Conservation (phyloP, 2,329 filamentous ascomycete species). For the Bipolaris gigantea region DNA sequence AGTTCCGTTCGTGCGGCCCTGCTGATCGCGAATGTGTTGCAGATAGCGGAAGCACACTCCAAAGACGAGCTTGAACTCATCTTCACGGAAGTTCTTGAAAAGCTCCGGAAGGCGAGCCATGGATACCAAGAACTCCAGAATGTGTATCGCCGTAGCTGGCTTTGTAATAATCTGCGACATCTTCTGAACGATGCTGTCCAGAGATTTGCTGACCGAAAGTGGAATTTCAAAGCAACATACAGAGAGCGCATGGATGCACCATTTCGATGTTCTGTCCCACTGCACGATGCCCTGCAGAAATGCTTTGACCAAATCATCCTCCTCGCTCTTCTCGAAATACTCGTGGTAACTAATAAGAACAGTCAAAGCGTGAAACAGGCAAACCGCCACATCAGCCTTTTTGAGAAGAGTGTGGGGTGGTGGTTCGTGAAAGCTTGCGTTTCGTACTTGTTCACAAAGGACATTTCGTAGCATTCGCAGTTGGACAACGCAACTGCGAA, state of each 20-base stretch:
- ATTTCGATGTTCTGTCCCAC: conserved; percentile 84
- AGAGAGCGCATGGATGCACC: conserved; percentile 90
- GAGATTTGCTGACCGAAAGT: conserved; percentile 78
- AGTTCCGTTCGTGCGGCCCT: conserved; percentile 43
- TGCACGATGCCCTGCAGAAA: conserved; percentile 84
- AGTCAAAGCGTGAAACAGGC: conserved; percentile 82
- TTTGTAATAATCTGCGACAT: conserved; percentile 98
- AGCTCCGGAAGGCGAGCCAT: conserved; percentile 82
- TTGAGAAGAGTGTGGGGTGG: conserved; percentile 77
- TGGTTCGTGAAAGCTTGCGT: conserved; percentile 77
- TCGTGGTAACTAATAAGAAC: conserved; percentile 90
- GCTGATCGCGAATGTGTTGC: conserved; percentile 76
- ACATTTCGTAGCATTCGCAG: conserved; percentile 74
- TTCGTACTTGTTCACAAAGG: conserved; percentile 80
- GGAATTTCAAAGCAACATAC: conserved; percentile 96
- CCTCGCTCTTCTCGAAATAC: conserved; percentile 78
- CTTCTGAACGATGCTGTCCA: conserved; percentile 84
- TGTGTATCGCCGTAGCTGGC: conserved; percentile 86
- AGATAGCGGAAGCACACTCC: conserved; percentile 93
- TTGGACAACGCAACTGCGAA: conserved; percentile 71
- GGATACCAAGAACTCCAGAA: conserved; percentile 91
- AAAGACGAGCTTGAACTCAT: conserved; percentile 92
- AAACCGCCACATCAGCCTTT: conserved; percentile 85
- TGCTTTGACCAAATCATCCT: conserved; percentile 84
- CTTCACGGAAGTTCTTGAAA: conserved; percentile 85